Evolutionary conservation across 2,329 filamentous ascomycete genomes (phyloP), one percentile per base, ranked within the genome.

Genomic region (Periconia sp.): DNA sequence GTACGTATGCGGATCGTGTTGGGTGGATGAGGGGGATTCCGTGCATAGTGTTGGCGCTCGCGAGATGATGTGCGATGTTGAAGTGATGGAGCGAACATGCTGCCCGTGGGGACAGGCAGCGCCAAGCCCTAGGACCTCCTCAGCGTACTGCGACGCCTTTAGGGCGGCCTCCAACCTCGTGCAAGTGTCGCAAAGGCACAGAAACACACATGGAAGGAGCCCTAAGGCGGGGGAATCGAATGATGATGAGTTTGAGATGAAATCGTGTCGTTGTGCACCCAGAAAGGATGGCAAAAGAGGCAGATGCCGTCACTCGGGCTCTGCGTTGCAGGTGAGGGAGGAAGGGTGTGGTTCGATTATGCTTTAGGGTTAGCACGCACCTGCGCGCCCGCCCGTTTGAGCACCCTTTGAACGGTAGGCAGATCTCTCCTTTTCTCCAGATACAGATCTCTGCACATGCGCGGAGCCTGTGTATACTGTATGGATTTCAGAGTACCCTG

Each of bases 1-100:
- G 71, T 75, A 60, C 75, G 75, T 62, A 76, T 64, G 55, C 68
- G 69, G 57, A 65, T 66, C 60, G 70, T 66, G 62, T 71, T 72
- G 52, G 68, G 61, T 51, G 65, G 61, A 27, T 66, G 64, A 55
- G 62, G 54, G 64, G 69, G 67, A 64, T 69, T 69, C 53, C 69
- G 71, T 56, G 71, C 76, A 76, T 79, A 72, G 62, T 71, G 69
- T 58, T 70, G 69, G 65, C 75, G 76, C 59, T 73, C 70, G 60
- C 65, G 62, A 54, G 73, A 73, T 52, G 75, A 75, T 67, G 74
- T 65, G 57, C 68, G 68, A 62, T 72, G 69, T 64, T 41, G 31
- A n/a, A 70, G 61, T 62, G 66, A 70, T 62, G 69, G 63, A 63
- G 65, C 65, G 64, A 68, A 70, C 70, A 71, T 72, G 69, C 62